phyloP scores from a whole-genome alignment of 768 basidiomycete species.

The Rhodosporidiobolus sp. region DNA sequence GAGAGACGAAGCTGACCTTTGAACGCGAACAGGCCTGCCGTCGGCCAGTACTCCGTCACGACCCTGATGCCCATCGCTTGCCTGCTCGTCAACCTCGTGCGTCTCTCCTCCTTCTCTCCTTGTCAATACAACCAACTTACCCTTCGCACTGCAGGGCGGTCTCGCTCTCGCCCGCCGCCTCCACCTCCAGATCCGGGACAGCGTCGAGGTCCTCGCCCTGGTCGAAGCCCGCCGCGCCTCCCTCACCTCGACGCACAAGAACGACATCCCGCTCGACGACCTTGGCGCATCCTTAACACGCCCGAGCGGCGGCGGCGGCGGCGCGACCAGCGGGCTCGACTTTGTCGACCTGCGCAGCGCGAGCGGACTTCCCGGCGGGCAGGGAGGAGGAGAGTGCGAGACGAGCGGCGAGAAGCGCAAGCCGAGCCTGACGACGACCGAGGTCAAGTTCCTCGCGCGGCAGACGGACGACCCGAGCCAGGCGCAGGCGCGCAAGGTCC shows the following conservation, averaged over 20 bases:
- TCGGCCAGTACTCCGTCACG: not conserved
- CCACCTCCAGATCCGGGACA: not conserved
- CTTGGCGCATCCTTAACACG: not conserved
- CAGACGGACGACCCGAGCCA: not conserved
- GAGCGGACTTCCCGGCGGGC: not conserved
- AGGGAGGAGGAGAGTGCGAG: not conserved
- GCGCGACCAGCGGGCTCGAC: too few species aligned
- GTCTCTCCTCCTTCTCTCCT: too few species aligned
- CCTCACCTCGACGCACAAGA: not conserved
- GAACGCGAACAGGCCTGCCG: not conserved
- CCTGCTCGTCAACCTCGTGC: not conserved
- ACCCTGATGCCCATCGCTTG: not conserved
- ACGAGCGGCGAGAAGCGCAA: conserved; percentile 1
- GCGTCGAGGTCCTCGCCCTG: not conserved
- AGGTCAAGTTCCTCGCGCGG: not conserved
- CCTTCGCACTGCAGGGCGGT: not conserved
- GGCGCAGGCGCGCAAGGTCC: not conserved
- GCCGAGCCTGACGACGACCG: not conserved
- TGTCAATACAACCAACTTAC: too few species aligned
- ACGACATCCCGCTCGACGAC: too few species aligned
- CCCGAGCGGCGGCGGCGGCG: too few species aligned
- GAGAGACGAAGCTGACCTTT: too few species aligned
- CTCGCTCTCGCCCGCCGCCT: not conserved
- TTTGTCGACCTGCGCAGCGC: too few species aligned
- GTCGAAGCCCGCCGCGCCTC: not conserved